phyloP scores from a whole-genome alignment of 2,329 filamentous ascomycete genomes.

The Tolypocladium pustulatum region DNA sequence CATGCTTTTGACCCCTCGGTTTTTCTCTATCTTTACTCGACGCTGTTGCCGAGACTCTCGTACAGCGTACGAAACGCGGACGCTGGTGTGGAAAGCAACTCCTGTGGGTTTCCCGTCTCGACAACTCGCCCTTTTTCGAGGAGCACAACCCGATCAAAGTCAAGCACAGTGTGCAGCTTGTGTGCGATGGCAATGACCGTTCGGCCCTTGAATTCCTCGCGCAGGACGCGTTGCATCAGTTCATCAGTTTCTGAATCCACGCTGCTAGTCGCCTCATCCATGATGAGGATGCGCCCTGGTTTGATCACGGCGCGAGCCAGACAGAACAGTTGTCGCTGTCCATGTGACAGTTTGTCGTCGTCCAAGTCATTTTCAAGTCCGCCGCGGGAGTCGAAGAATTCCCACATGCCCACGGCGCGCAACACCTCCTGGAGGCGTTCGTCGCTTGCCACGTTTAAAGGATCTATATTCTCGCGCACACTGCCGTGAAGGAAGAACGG shows the following conservation, averaged over 20 bases:
- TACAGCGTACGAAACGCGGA: conserved; percentile 8
- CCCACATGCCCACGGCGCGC: conserved; percentile 31
- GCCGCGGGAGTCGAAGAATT: conserved; percentile 24
- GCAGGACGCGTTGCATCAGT: conserved; percentile 21
- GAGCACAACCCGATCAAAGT: conserved; percentile 50
- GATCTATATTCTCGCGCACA: conserved; percentile 39
- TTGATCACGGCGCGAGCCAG: conserved; percentile 24
- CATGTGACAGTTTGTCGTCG: conserved; percentile 23
- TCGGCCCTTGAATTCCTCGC: conserved; percentile 23
- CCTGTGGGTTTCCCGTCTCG: conserved; percentile 24
- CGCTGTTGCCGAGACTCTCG: conserved; percentile 1
- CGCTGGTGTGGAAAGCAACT: conserved; percentile 1
- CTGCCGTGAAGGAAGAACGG: conserved; percentile 36
- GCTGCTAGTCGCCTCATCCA: conserved; percentile 27
- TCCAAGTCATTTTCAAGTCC: conserved; percentile 25
- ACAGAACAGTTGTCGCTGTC: conserved; percentile 35
- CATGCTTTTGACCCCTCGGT: background rate
- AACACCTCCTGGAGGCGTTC: conserved; percentile 31
- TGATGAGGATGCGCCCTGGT: conserved; percentile 21
- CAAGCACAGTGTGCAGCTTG: conserved; percentile 34
- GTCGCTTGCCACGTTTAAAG: conserved; percentile 23
- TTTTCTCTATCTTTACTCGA: background rate
- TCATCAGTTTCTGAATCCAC: conserved; percentile 23
- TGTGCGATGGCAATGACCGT: conserved; percentile 40
- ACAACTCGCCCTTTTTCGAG: conserved; percentile 54